Base-by-base conservation (phyloP, 2,329 filamentous ascomycete genomes). In the Botrytis paeoniae region DNA sequence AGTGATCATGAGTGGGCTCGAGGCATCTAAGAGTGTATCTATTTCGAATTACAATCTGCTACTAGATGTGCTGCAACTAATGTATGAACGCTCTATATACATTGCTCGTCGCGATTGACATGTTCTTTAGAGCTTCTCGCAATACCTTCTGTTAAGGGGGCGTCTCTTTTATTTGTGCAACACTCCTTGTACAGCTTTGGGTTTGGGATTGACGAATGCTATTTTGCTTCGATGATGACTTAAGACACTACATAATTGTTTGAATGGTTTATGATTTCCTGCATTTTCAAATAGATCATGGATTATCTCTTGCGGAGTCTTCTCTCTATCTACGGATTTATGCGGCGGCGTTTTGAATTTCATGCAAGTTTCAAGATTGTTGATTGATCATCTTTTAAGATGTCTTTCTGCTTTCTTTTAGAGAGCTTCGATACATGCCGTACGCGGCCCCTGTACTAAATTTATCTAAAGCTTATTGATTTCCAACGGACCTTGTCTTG, bases 1-100 rank as follows among this genome's bases (percentile, higher is more conserved):
- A 48, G 20, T 20, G 61, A 65, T 41, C 62, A 57, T 54, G 72
- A 73, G 37, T 73, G 72, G 72, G 72, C 45, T n/a, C 54, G 66
- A 22, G 69, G 51, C 29, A 73, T 73, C 37, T 73, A 51, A 39
- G 32, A 61, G 32, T 37, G 0, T 16, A 20, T 22, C n/a, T 51
- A 16, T 25, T 41, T 32, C 12, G 39, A 41, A 51, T 45, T 54
- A 12, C 22, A 51, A 60, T 39, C 45, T 69, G 51, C 59, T 69
- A 69, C 6, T 37, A 43, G 18, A 25, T 69, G 41, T 72, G 63
- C 29, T 59, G 54, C 41, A 25, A 29, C 51, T 54, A 32, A 48
- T 41, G 70, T 72, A 51, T 61, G 54, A n/a, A 20, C 32, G 25
- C 35, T 25, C 6, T 48, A 32, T n/a, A 6, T 9, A 41, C 22